Base-by-base conservation (phyloP, 148 eudicot species). In the Pharnaceum exiguum region DNA sequence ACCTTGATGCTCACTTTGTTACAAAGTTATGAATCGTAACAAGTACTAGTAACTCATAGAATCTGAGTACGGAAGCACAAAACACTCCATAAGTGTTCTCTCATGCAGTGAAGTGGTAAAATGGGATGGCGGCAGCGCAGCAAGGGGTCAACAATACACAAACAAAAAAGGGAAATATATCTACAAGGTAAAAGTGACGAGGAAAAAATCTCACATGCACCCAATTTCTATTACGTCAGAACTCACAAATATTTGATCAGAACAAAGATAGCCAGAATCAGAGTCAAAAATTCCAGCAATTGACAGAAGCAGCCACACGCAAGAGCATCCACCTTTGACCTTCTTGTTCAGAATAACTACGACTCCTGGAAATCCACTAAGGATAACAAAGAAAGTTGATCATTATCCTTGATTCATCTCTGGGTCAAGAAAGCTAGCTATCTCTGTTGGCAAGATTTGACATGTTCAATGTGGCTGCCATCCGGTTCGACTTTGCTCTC, bases 401-500 rank as follows among this genome's bases (percentile, higher is more conserved):
- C n/a, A n/a, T n/a, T n/a, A n/a, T n/a, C n/a, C n/a, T n/a, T n/a
- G 69, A 69, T 80, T 86, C 44, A 51, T 74, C 31, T 85, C 95
- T 25, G 95, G 82, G 18, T 95, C 98, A 55, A 93, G 95, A 68
- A 93, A 73, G 71, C n/a, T n/a, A n/a, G n/a, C 82, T 81, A 71
- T 93, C 98, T 75, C 89, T 85, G 72, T 65, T 86, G 45, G 79
- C 95, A 71, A 75, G 82, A 65, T 75, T 83, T 59, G 98, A 85
- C 90, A 88, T 83, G 75, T 82, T 93, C 89, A 93, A 79, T 25
- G 84, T 62, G 53, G 84, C 72, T 47, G 86, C 94, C 98, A 93
- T 88, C 74, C 88, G 86, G 63, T 64, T 79, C 47, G 80, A 79
- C 71, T 93, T 93, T 12, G 87, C 76, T 73, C 84, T 84, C 87